Conservation (phyloP, 805 yeast genomes). For the Naumovozyma castellii region DNA sequence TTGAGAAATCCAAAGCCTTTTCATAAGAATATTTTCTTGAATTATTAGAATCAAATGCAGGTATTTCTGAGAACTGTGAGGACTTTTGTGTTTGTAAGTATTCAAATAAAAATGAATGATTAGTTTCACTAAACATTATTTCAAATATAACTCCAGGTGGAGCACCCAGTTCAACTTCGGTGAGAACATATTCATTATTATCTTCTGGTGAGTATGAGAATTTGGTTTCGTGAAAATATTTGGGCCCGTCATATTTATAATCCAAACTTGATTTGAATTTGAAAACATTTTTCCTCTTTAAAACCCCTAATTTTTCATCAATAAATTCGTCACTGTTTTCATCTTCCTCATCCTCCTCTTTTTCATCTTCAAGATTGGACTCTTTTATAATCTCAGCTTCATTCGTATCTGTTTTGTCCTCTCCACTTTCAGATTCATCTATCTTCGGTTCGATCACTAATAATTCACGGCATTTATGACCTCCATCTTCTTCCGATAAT, state of each 20-base stretch:
- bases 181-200: constrained; percentile 44
- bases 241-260: constrained; percentile 57
- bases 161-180: constrained; percentile 46
- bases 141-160: constrained; percentile 71
- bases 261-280: constrained; percentile 31
- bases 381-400: constrained; percentile 2
- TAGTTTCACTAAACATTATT: constrained; percentile 59
- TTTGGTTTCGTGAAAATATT: constrained; percentile 48
- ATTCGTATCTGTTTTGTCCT: not conserved
- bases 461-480: not conserved
- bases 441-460: not conserved
- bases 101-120: constrained; percentile 33
- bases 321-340: constrained; percentile 17
- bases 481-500: constrained; percentile 6
- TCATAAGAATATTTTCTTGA: constrained; percentile 51
- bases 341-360: constrained; percentile 19
- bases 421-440: too few relatives aligned
- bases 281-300: constrained; percentile 15
- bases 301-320: constrained; percentile 1
- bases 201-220: constrained; percentile 35
- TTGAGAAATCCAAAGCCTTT: constrained; percentile 66
- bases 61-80: constrained; percentile 29
- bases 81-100: constrained; percentile 34
- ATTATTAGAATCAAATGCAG: constrained; percentile 25
- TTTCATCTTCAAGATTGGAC: constrained; percentile 28